Evolutionary conservation across 805 yeast species (phyloP), one percentile per base, ranked within the genome.

Genomic region (Komagataella phaffii): DNA sequence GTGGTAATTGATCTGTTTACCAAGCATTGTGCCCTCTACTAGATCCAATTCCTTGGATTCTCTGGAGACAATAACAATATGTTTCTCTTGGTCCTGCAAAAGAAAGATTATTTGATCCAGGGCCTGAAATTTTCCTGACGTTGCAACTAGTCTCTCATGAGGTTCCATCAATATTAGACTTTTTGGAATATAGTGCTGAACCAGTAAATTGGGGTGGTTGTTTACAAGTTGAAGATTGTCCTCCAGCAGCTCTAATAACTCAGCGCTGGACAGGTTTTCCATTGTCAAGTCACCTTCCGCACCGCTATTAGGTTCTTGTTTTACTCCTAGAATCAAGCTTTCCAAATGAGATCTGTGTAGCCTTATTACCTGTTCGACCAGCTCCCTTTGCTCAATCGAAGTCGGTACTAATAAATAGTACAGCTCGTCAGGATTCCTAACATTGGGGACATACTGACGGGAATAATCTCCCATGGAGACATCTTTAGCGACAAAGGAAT

Each of bases 121-220:
- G 48, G 74, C 67, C 53, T 66, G 67, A 53, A 83, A 79, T 58
- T 85, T 85, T 24, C 82, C 85, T 18, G 86, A 77, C 7, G 81
- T 69, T 46, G 65, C 64, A 46, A 72, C 65, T 49, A 84, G 65
- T 48, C 75, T 63, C 51, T 77, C 80, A 53, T 77, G 83, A 1
- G 85, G 71, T 56, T 83, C 86, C 81, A 80, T 77, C 44, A 83
- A 66, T 14, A 86, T 61, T 55, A 85, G 66, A 52, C 81, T 83
- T 56, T 80, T 79, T 6, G 93, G 89, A 62, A 85, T 80, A 58
- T 79, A 86, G 63, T 86, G 93, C 56, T 84, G 86, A 30, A 85
- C 90, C 46, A 86, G 62, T 45, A 86, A 65, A 46, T 83, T 79
- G 2, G 91, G 88, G 63, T 86, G 90, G 57, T 76, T 80, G 3